These are phyloP conservation scores for Hortiboletus campestris DNA, from an alignment of 768 basidiomycete genomes.

Conservation along the genomic window DNA sequence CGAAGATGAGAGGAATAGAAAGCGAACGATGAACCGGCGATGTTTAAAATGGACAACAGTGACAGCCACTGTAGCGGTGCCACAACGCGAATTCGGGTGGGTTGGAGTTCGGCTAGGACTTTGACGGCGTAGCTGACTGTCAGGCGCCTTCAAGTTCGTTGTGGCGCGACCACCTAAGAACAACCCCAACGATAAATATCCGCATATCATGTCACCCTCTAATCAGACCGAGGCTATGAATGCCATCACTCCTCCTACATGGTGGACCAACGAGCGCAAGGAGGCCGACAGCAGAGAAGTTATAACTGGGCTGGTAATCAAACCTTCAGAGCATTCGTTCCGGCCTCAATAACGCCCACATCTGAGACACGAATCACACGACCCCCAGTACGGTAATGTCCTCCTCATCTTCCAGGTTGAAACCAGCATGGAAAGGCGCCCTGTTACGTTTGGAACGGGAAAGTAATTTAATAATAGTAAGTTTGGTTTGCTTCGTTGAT, in stretches of 20 bases:
- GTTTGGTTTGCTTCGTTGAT: neutral
- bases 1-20: neutral
- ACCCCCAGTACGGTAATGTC: neutral
- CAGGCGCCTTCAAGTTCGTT: no score
- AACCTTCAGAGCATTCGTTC: neutral
- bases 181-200: no score
- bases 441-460: constrained; percentile 6
- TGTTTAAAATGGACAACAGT: no score
- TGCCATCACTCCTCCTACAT: neutral
- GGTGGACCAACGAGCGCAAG: neutral
- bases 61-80: no score
- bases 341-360: neutral
- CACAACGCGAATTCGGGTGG: no score
- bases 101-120: no score
- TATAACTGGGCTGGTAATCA: neutral
- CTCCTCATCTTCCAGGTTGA: constrained; percentile 3
- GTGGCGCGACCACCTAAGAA: no score
- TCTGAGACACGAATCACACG: neutral
- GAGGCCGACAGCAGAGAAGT: neutral
- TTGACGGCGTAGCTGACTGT: no score
- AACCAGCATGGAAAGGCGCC: neutral
- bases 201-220: neutral
- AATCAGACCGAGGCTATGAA: neutral
- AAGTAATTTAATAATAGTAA: neutral
- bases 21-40: neutral